Evolutionary conservation across 2,329 filamentous ascomycete species (phyloP).

Genomic region (Diaporthe capsici): DNA sequence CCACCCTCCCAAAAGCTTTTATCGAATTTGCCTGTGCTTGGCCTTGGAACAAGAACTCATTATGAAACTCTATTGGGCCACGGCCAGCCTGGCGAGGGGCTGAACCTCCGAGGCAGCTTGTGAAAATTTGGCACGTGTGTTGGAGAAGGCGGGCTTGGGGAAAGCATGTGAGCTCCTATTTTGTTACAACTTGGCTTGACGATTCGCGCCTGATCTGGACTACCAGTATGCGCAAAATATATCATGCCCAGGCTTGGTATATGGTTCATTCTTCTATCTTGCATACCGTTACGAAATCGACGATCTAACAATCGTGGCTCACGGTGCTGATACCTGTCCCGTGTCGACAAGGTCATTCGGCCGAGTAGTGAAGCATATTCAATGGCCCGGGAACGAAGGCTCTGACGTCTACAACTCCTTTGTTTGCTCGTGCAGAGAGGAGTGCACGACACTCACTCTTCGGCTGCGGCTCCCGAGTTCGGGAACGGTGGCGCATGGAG

Average conservation of each 20-base stretch:
- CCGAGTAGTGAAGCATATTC: not conserved
- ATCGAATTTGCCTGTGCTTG: constrained; percentile 24
- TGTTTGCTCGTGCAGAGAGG: not conserved
- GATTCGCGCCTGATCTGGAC: not conserved
- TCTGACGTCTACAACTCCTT: not conserved
- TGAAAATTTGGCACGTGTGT: constrained; percentile 21
- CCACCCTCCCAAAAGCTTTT: constrained; percentile 29
- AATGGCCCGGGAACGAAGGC: not conserved
- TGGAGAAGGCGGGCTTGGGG: not conserved
- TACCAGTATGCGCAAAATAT: not conserved
- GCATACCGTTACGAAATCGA: not conserved
- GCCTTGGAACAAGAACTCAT: not conserved
- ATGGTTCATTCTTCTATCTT: not conserved
- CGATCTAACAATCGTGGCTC: not conserved
- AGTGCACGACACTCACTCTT: not conserved
- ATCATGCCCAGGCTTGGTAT: not conserved
- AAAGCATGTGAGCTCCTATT: constrained; percentile 20
- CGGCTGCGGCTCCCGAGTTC: not conserved
- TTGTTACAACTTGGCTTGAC: not conserved
- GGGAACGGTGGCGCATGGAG: not conserved
- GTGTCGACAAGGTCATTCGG: not conserved
- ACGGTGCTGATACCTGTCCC: not conserved
- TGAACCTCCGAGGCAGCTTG: constrained; percentile 39
- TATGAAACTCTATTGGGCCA: constrained; percentile 31
- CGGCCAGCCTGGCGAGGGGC: not conserved